phyloP scores from a whole-genome alignment of 1,284 basidiomycete species.

The Anthracocystis setariae region DNA sequence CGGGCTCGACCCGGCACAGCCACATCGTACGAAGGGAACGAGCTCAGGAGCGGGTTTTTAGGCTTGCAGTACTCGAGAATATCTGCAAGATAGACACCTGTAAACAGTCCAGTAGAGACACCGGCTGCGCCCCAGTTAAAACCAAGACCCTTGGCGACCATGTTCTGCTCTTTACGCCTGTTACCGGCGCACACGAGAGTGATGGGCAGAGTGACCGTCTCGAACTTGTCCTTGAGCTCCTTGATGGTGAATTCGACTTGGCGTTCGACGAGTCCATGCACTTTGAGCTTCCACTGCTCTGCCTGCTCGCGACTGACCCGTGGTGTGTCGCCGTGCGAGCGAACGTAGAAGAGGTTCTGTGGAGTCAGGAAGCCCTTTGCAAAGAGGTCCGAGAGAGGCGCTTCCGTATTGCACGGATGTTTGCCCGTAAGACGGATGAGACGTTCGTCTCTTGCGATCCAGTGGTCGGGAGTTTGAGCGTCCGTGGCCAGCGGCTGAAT shows the following conservation, averaged over 20 bases:
- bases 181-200: slow-evolving; percentile 79
- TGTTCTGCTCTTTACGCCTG: slow-evolving; percentile 77
- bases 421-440: slow-evolving; percentile 58
- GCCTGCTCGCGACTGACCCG: slow-evolving; percentile 69
- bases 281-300: slow-evolving; percentile 71
- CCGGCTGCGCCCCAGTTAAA: slow-evolving; percentile 73
- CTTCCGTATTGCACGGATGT: slow-evolving; percentile 76
- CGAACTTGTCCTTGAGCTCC: slow-evolving; percentile 71
- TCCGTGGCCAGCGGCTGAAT: slow-evolving; percentile 51
- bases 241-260: slow-evolving; percentile 57
- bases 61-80: slow-evolving; percentile 72
- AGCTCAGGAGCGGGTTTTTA: slow-evolving; percentile 53
- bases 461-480: slow-evolving; percentile 57
- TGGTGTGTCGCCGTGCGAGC: slow-evolving; percentile 77
- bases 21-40: slow-evolving; percentile 60
- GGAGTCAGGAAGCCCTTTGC: slow-evolving; percentile 75
- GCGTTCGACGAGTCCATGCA: slow-evolving; percentile 70
- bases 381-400: slow-evolving; percentile 72
- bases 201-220: slow-evolving; percentile 74
- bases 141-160: slow-evolving; percentile 72
- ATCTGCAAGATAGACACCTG: slow-evolving; percentile 75
- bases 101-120: slow-evolving; percentile 76
- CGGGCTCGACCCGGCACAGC: slow-evolving; percentile 68
- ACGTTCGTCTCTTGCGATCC: slow-evolving; percentile 59
- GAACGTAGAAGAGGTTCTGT: slow-evolving; percentile 75